These are phyloP conservation scores for Debaryomyces maramus DNA, from an alignment of 805 yeast species.

Conservation along the genomic window DNA sequence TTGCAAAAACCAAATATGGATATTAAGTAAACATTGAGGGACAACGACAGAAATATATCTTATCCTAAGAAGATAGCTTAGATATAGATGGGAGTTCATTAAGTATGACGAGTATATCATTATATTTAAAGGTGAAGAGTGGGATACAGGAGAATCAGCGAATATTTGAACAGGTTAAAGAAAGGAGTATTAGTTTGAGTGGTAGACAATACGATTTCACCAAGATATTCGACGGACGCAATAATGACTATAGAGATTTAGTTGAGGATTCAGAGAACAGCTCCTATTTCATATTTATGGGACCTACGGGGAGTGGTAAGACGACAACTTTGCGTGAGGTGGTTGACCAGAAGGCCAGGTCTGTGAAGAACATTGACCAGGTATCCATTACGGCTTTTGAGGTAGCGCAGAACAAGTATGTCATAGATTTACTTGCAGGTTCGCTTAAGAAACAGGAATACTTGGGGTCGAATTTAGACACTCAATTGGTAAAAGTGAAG, in stretches of 20 bases:
- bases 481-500: slow-evolving; percentile 14
- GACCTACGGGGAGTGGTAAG: slow-evolving; percentile 35
- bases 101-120: slow-evolving; percentile 17
- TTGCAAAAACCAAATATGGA: slow-evolving; percentile 4
- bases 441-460: slow-evolving; percentile 8
- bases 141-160: slow-evolving; percentile 6
- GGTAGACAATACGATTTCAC: slow-evolving; percentile 21
- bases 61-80: not conserved
- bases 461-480: slow-evolving; percentile 11
- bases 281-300: slow-evolving; percentile 19
- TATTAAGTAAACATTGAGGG: slow-evolving; percentile 3
- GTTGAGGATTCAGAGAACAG: slow-evolving; percentile 7
- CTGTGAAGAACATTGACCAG: slow-evolving; percentile 5
- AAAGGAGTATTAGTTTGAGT: slow-evolving; percentile 19
- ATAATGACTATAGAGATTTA: slow-evolving; percentile 9
- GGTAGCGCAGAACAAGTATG: slow-evolving; percentile 23
- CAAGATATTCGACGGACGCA: slow-evolving; percentile 14
- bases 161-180: slow-evolving; percentile 10
- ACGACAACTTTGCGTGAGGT: slow-evolving; percentile 26
- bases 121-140: slow-evolving; percentile 27
- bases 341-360: slow-evolving; percentile 13
- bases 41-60: not conserved
- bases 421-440: slow-evolving; percentile 25
- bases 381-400: slow-evolving; percentile 28
- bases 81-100: not conserved